Conservation (phyloP, 768 basidiomycete genomes). For the Termitomyces sp. region DNA sequence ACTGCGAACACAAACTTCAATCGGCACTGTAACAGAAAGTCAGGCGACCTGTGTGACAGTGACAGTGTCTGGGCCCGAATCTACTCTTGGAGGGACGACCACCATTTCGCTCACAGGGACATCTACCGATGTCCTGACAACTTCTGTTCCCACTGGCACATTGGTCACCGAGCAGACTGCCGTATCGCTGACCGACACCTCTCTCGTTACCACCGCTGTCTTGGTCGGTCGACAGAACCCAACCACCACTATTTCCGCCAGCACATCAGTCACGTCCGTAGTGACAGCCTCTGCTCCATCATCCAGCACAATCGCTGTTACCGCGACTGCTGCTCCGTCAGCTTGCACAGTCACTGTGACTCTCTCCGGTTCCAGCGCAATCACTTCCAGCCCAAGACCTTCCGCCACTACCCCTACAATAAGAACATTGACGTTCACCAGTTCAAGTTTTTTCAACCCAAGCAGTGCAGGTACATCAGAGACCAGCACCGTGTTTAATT, state of each 20-base stretch:
- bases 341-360: constrained; percentile 4
- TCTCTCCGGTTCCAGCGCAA: neutral
- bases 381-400: neutral
- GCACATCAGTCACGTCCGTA: neutral
- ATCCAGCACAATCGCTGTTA: neutral
- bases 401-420: neutral
- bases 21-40: neutral
- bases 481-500: neutral
- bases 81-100: neutral
- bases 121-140: neutral
- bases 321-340: neutral
- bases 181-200: neutral
- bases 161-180: neutral
- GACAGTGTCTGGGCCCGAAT: neutral
- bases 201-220: neutral
- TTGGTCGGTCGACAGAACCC: neutral
- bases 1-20: neutral
- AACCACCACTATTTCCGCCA: neutral
- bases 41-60: neutral
- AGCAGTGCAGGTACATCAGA: neutral
- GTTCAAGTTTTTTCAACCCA: neutral
- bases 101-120: too few species aligned
- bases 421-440: neutral
- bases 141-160: neutral
- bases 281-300: neutral